Conservation (phyloP, 352 stramenopile species). For the Phytopythium chamaehyphon region DNA sequence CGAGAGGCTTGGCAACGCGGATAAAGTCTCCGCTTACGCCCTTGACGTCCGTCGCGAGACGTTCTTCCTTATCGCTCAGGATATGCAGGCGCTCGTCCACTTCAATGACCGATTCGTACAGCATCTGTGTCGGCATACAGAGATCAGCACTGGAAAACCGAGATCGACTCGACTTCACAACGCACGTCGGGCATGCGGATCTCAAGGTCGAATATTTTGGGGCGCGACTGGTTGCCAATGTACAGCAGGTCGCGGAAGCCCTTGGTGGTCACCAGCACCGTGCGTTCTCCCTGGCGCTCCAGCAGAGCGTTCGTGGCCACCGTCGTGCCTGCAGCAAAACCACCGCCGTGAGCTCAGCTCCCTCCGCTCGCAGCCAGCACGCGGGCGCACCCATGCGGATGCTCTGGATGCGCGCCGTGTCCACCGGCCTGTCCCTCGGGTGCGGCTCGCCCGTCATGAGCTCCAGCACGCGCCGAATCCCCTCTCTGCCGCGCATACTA, state of each 20-base stretch:
- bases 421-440: slow-evolving; percentile 76
- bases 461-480: slow-evolving; percentile 94
- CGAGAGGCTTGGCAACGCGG: slow-evolving; percentile 72
- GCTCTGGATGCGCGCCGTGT: slow-evolving; percentile 90
- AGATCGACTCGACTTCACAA: slow-evolving; percentile 1
- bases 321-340: slow-evolving; percentile 81
- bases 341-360: background rate
- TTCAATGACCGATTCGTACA: slow-evolving; percentile 97
- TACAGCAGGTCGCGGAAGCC: slow-evolving; percentile 96
- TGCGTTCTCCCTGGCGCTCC: slow-evolving; percentile 94
- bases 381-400: slow-evolving; percentile 92
- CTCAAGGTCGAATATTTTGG: slow-evolving; percentile 96
- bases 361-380: background rate
- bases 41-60: slow-evolving; percentile 50
- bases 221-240: slow-evolving; percentile 98
- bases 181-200: slow-evolving; percentile 88
- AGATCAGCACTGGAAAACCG: slow-evolving; percentile 4
- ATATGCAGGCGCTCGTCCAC: slow-evolving; percentile 96
- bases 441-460: slow-evolving; percentile 88
- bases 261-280: slow-evolving; percentile 93
- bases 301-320: slow-evolving; percentile 99
- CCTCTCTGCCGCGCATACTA: slow-evolving; percentile 57
- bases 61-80: slow-evolving; percentile 61
- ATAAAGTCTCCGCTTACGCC: slow-evolving; percentile 90
- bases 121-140: slow-evolving; percentile 49